A percentile compares a stretch with the other conserved stretches of the same genome.
Evolutionary conservation across 495 filamentous ascomycete species (phyloP).

Genomic region (Podospora comata): DNA sequence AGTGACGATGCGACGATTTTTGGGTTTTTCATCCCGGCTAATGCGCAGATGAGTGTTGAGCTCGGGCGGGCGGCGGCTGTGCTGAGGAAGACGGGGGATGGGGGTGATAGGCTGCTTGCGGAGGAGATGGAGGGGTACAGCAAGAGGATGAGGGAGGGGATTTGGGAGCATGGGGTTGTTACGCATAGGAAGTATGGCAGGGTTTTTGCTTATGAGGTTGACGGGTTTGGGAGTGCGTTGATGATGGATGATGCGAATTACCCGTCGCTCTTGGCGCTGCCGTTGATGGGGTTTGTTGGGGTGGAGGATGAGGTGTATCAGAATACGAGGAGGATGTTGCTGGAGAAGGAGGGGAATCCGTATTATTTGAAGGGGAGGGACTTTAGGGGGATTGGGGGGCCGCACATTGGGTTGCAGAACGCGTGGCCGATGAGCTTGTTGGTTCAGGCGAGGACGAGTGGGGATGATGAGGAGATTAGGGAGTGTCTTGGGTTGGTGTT

Average conservation of each 20-base stretch:
- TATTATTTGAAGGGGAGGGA: constrained; percentile 79
- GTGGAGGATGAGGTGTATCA: constrained; percentile 66
- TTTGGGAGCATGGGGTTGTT: constrained; percentile 91
- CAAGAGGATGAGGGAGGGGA: constrained; percentile 65
- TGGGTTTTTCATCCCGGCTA: constrained; percentile 93
- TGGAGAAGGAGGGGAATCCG: constrained; percentile 75
- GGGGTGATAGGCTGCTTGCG: constrained; percentile 45
- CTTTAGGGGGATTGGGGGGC: constrained; percentile 84
- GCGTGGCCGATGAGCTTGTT: constrained; percentile 98
- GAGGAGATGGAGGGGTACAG: constrained; percentile 59
- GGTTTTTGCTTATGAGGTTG: constrained; percentile 95
- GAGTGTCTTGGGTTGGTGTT: constrained; percentile 69
- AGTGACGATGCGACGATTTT: constrained; percentile 96
- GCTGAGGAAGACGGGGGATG: constrained; percentile 56
- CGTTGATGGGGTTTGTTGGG: constrained; percentile 78
- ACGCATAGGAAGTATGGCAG: constrained; percentile 74
- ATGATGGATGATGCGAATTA: constrained; percentile 98
- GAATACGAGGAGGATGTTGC: constrained; percentile 90
- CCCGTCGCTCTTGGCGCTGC: constrained; percentile 82
- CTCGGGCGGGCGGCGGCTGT: constrained; percentile 72
- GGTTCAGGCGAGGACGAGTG: constrained; percentile 85
- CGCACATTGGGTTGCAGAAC: constrained; percentile 74
- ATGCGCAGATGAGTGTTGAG: constrained; percentile 93
- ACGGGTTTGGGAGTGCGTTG: constrained; percentile 87
- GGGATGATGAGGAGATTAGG: constrained; percentile 79